These are phyloP conservation scores for Silene coronaria DNA, from an alignment of 179 eudicot genomes.

Conservation along the genomic window DNA sequence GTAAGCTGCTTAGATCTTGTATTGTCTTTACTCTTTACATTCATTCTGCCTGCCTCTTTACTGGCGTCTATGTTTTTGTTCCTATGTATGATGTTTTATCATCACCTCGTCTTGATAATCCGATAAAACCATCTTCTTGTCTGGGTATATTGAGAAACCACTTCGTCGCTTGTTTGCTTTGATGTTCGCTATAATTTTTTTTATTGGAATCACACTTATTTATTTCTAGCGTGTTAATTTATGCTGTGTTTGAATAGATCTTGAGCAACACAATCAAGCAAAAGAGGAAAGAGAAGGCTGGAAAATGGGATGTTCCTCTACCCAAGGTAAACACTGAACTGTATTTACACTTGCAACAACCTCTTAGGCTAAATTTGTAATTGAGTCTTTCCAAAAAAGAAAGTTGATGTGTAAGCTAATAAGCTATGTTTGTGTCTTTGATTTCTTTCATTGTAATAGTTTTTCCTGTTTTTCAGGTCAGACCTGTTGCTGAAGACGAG, in stretches of 20 bases:
- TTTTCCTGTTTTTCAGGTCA: constrained; percentile 47
- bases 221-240: background rate
- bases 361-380: background rate
- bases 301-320: constrained; percentile 96
- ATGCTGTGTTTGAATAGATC: constrained; percentile 37
- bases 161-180: background rate
- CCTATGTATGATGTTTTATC: background rate
- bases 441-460: background rate
- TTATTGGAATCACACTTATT: background rate
- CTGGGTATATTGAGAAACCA: background rate
- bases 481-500: constrained; percentile 99
- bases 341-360: background rate
- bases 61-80: background rate
- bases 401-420: background rate
- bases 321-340: constrained; percentile 58
- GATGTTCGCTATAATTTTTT: background rate
- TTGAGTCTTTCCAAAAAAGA: background rate
- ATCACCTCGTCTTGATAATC: background rate
- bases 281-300: constrained; percentile 94
- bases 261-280: constrained; percentile 92
- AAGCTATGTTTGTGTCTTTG: constrained; percentile 1
- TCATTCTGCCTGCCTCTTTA: background rate
- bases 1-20: background rate
- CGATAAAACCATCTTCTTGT: background rate
- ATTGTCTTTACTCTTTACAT: background rate